A percentile compares a stretch with the other conserved stretches of the same genome.
Conservation (phyloP, 164 flowering plant species). For the Magnolia officinalis region DNA sequence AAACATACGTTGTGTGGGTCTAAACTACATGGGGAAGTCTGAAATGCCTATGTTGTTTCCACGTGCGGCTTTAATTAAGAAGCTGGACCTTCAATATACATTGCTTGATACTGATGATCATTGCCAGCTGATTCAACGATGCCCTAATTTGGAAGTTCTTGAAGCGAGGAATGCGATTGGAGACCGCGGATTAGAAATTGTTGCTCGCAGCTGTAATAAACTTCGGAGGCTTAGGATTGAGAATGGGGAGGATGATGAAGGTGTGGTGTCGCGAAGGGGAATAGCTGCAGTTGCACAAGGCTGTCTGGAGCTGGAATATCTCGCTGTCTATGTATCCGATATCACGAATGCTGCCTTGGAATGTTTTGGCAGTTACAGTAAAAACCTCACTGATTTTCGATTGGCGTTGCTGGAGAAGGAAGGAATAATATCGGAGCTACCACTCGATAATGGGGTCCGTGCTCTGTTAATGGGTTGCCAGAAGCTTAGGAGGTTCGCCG, state of each 20-base stretch:
- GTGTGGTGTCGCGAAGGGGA: conserved; percentile 78
- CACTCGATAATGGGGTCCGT: conserved; percentile 25
- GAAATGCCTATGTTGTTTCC: conserved; percentile 44
- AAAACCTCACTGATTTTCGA: too few relatives aligned
- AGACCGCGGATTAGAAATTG: conserved; percentile 66
- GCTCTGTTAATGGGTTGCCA: too few relatives aligned
- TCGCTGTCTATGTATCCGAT: too few relatives aligned
- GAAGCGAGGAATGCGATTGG: conserved; percentile 80
- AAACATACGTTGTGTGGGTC: conserved; percentile 31
- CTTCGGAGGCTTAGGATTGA: conserved; percentile 74
- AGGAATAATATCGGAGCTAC: conserved; percentile 70
- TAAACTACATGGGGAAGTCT: too few relatives aligned
- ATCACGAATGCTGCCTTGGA: too few relatives aligned
- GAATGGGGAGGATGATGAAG: conserved; percentile 85
- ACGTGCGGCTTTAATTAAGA: conserved; percentile 44
- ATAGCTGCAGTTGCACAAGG: conserved; percentile 72
- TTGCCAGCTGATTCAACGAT: too few relatives aligned
- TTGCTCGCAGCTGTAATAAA: conserved; percentile 20
- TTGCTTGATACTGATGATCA: too few relatives aligned
- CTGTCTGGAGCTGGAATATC: too few relatives aligned
- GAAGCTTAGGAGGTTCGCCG: too few relatives aligned
- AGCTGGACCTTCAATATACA: too few relatives aligned
- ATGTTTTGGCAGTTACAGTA: too few relatives aligned
- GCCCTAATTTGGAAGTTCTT: conserved; percentile 21
- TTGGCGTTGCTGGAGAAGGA: conserved; percentile 32